Conservation (phyloP, 768 basidiomycete species). For the Mrakia blollopis region DNA sequence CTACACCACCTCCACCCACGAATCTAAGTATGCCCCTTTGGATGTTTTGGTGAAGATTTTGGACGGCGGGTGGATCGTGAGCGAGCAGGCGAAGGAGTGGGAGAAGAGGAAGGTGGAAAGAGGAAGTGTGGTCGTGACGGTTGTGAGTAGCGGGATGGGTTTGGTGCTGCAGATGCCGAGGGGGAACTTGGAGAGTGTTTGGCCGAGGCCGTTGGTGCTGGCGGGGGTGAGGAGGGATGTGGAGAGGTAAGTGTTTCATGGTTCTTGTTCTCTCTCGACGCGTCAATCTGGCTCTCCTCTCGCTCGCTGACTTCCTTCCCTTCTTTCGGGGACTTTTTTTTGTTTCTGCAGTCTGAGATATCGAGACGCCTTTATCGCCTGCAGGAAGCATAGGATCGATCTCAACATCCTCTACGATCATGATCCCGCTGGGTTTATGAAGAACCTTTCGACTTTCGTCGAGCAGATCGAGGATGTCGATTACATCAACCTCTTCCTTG, state of each 20-base stretch:
- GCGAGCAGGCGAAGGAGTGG: conserved; percentile 48
- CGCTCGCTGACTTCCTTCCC: conserved; percentile 19
- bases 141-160: conserved; percentile 79
- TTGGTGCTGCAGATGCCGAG: conserved; percentile 95
- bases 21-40: conserved; percentile 67
- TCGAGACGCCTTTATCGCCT: conserved; percentile 80
- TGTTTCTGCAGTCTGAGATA: conserved; percentile 58
- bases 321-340: not conserved
- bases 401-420: conserved; percentile 82
- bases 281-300: too few relatives aligned
- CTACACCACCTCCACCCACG: conserved; percentile 77
- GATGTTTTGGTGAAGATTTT: conserved; percentile 35
- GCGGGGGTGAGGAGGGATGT: conserved; percentile 73
- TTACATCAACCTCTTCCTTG: conserved; percentile 85
- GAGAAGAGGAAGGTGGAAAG: conserved; percentile 78
- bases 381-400: conserved; percentile 89
- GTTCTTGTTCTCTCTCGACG: not conserved
- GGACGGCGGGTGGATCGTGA: conserved; percentile 37
- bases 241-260: conserved; percentile 64
- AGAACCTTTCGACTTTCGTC: conserved; percentile 61
- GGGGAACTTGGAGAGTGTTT: conserved; percentile 93
- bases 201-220: conserved; percentile 85
- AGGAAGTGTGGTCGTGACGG: conserved; percentile 81
- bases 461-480: conserved; percentile 86
- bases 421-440: conserved; percentile 62